A percentile compares a stretch with the other conserved stretches of the same genome.
Conservation (phyloP, 495 filamentous ascomycete genomes). For the Penicillium egyptiacum region DNA sequence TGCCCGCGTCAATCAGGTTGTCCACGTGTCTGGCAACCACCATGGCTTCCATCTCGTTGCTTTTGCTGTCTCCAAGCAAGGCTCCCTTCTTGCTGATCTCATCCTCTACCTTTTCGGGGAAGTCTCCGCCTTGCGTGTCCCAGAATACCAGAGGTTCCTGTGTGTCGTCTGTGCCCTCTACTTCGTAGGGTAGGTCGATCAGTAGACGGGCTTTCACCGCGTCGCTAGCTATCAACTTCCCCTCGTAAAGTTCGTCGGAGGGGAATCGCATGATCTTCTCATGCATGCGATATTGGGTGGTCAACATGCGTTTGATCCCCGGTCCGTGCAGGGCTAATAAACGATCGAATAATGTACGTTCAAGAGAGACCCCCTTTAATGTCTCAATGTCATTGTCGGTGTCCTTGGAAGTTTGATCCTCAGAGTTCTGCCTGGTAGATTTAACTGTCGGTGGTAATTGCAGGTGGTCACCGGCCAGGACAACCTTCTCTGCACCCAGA, state of each 20-base stretch:
- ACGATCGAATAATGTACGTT: conserved; percentile 88
- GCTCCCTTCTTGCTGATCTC: conserved; percentile 51
- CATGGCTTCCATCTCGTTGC: conserved; percentile 87
- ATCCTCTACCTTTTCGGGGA: conserved; percentile 61
- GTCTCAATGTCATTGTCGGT: conserved; percentile 28
- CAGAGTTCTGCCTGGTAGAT: conserved; percentile 41
- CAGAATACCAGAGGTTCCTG: conserved; percentile 85
- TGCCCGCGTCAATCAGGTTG: conserved; percentile 72
- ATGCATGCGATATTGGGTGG: conserved; percentile 99
- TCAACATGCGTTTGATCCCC: conserved; percentile 87
- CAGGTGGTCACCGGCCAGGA: conserved; percentile 91
- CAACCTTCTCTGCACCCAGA: conserved; percentile 74
- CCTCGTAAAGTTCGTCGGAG: conserved; percentile 83
- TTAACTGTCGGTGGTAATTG: conserved; percentile 96
- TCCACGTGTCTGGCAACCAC: conserved; percentile 75
- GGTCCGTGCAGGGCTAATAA: conserved; percentile 79
- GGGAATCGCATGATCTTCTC: conserved; percentile 93
- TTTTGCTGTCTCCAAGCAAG: conserved; percentile 81
- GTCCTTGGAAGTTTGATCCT: conserved; percentile 24
- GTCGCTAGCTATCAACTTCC: conserved; percentile 74
- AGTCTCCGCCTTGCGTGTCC: conserved; percentile 95
- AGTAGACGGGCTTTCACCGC: conserved; percentile 73
- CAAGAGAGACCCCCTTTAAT: conserved; percentile 58
- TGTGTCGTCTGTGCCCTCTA: conserved; percentile 83
- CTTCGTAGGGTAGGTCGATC: conserved; percentile 73